phyloP scores from a whole-genome alignment of 371 early-diverging fungal species.

The Mortierella sp. region DNA sequence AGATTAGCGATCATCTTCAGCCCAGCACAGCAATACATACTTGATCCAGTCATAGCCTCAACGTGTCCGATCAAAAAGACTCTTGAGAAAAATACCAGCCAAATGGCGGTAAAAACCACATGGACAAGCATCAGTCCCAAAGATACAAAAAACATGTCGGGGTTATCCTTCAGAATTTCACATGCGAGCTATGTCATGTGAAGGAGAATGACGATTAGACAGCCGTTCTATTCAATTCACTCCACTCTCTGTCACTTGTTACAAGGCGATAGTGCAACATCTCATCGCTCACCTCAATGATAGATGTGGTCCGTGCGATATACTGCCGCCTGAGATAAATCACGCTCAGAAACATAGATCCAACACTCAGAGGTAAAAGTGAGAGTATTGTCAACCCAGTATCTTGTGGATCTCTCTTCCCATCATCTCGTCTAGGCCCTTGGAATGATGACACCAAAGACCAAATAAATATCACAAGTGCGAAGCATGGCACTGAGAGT shows the following conservation, averaged over 20 bases:
- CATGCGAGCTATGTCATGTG: slow-evolving; percentile 72
- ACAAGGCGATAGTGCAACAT: background rate
- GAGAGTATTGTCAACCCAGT: slow-evolving; percentile 70
- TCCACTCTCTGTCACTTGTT: too few relatives aligned
- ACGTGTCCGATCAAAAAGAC: slow-evolving; percentile 74
- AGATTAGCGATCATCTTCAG: background rate
- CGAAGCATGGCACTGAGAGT: slow-evolving; percentile 64
- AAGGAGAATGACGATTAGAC: background rate
- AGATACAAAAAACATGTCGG: slow-evolving; percentile 74
- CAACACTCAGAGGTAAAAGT: slow-evolving; percentile 65
- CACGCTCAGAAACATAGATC: slow-evolving; percentile 43
- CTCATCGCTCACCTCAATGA: slow-evolving; percentile 42
- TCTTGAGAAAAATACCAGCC: slow-evolving; percentile 77
- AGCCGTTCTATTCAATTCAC: too few relatives aligned
- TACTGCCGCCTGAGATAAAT: slow-evolving; percentile 47
- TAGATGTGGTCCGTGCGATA: slow-evolving; percentile 46
- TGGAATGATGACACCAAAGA: slow-evolving; percentile 65
- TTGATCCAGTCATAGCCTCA: slow-evolving; percentile 23
- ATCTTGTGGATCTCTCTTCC: slow-evolving; percentile 59
- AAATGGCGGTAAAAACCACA: slow-evolving; percentile 71
- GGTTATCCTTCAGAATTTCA: slow-evolving; percentile 79
- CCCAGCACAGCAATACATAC: slow-evolving; percentile 4
- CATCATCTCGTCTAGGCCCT: slow-evolving; percentile 57
- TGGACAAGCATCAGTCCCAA: slow-evolving; percentile 66
- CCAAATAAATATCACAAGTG: slow-evolving; percentile 71